Base-by-base conservation (phyloP, 1,284 basidiomycete species). In the Cutaneotrichosporon sp. region DNA sequence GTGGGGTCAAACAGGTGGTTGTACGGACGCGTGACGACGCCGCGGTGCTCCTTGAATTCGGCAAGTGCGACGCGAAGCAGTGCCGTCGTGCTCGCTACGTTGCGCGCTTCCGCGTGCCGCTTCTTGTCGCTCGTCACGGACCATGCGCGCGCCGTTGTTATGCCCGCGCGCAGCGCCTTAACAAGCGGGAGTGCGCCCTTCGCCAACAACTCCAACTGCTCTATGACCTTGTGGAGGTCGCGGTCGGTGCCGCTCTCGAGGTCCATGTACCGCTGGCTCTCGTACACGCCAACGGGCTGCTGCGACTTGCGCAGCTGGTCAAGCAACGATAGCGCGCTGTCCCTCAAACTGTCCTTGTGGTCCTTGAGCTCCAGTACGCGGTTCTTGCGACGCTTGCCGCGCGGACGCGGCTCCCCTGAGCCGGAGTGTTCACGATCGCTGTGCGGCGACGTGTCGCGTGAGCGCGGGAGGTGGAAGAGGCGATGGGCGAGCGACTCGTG, bases 201-300 rank as follows among this genome's bases (percentile, higher is more conserved):
- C 2, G 83, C 80, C 50, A 93, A 75, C 3, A 90, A 79, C 21
- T 79, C 78, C 7, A 86, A 84, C 62, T 82, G 82, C 53, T 83
- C 81, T 3, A 86, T 83, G 47, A 86, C 82, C 34, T 82, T 79
- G 22, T 85, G 84, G 5, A 84, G 82, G 70, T 85, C 81, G 0
- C 74, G 2, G 10, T 38, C 32, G 4, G 56, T 13, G 11, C 80
- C 84, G 16, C 85, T 83, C 73, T 93, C 91, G 5, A 92, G 81
- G 68, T 91, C 86, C 72, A 91, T 83, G 74, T 92, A 92, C 40
- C 87, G 81, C 72, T 90, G 87, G 13, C 86, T 87, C 78, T 93
- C 91, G 70, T 92, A 92, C 10, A 91, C 86, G 0, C 90, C 91
- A 0, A 93, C 91, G 0, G 86, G 86, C 40, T 85, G 82, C 73